Conservation (phyloP, 2,329 filamentous ascomycete species). For the Trichoderma oligosporum region DNA sequence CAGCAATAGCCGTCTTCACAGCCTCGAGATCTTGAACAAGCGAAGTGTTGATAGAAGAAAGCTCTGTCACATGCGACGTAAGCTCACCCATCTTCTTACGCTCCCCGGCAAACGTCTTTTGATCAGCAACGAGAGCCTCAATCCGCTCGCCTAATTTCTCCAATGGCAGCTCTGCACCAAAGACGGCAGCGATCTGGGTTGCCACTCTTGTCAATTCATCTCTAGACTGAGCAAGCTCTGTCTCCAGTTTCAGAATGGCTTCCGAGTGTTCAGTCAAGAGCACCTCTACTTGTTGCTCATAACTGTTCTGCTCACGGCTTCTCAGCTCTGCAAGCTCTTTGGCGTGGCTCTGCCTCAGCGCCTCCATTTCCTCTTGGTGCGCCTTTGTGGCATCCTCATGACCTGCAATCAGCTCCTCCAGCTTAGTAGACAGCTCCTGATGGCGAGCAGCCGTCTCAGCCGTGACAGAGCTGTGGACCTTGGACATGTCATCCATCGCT, state of each 20-base stretch:
- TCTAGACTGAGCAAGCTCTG: constrained; percentile 61
- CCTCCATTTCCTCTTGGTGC: constrained; percentile 49
- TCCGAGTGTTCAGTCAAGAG: constrained; percentile 60
- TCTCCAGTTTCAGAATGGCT: constrained; percentile 53
- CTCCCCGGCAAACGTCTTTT: constrained; percentile 57
- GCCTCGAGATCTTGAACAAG: constrained; percentile 60
- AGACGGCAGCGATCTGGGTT: constrained; percentile 57
- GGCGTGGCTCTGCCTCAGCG: constrained; percentile 48
- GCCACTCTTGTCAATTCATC: constrained; percentile 64
- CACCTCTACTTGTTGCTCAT: constrained; percentile 54
- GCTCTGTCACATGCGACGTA: constrained; percentile 51
- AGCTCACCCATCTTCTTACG: constrained; percentile 58
- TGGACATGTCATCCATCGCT: constrained; percentile 64
- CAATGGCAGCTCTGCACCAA: constrained; percentile 62
- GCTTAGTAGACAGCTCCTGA: constrained; percentile 46
- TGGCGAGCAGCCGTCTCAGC: constrained; percentile 43
- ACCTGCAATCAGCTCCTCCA: constrained; percentile 57
- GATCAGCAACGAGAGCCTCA: constrained; percentile 52
- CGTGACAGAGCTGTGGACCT: constrained; percentile 51
- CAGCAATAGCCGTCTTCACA: constrained; percentile 52
- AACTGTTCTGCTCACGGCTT: constrained; percentile 48
- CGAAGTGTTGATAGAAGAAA: constrained; percentile 55
- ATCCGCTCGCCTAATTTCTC: constrained; percentile 64
- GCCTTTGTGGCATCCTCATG: constrained; percentile 57
- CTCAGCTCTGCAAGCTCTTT: constrained; percentile 49